These are phyloP conservation scores for Bryoglossum gracile DNA, from an alignment of 495 filamentous ascomycete species.

Conservation along the genomic window DNA sequence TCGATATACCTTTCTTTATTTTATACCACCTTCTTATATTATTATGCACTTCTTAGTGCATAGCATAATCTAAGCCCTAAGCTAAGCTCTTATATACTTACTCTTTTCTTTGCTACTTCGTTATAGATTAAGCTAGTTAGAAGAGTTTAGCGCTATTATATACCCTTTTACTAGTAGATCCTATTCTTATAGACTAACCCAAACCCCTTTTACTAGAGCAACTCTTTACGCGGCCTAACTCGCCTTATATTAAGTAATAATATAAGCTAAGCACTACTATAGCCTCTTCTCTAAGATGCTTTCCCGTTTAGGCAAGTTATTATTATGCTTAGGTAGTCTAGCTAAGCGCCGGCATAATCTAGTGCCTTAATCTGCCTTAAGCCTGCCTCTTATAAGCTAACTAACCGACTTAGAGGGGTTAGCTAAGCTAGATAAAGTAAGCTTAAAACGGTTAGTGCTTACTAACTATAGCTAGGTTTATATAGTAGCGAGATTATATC, in stretches of 20 bases:
- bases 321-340: conserved; percentile 9
- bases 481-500: conserved; percentile 14
- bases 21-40: not conserved
- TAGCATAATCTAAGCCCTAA: not conserved
- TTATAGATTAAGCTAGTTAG: not conserved
- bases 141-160: not conserved
- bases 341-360: conserved; percentile 10
- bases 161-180: not conserved
- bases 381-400: conserved; percentile 11
- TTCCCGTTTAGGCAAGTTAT: conserved; percentile 12
- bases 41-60: not conserved
- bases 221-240: conserved; percentile 3
- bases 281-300: conserved; percentile 5
- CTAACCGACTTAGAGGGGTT: conserved; percentile 10
- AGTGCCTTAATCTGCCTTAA: conserved; percentile 18
- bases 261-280: conserved; percentile 11
- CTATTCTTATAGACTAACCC: not conserved
- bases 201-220: not conserved
- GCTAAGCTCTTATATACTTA: not conserved
- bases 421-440: conserved; percentile 10
- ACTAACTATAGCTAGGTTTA: conserved; percentile 14
- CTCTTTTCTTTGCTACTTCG: not conserved
- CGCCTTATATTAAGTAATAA: conserved; percentile 2
- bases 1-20: too few species aligned
- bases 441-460: conserved; percentile 13